Percentiles rank a stretch among this genome's conserved stretches.
Evolutionary conservation across 495 filamentous ascomycete species (phyloP).

Genomic region (Annulohypoxylon maeteangense): DNA sequence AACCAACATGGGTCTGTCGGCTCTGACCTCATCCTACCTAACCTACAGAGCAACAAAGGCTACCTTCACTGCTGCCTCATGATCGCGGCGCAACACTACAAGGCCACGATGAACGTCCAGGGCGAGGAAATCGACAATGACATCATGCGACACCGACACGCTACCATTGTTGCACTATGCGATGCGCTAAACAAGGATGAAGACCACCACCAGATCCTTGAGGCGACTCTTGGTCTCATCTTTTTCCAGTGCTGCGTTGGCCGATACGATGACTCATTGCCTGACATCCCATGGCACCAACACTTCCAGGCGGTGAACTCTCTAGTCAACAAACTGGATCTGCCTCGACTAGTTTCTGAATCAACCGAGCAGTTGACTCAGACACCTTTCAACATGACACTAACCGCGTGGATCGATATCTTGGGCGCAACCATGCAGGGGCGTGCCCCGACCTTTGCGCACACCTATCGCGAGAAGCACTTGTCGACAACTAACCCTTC

Average conservation of each 20-base stretch:
- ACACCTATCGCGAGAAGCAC: conserved; percentile 92
- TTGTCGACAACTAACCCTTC: conserved; percentile 72
- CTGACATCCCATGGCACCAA: conserved; percentile 95
- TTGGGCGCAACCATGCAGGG: conserved; percentile 93
- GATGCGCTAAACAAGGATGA: conserved; percentile 81
- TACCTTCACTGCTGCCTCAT: conserved; percentile 97
- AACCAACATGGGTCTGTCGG: conserved; percentile 84
- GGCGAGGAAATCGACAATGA: conserved; percentile 84
- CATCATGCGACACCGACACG: conserved; percentile 92
- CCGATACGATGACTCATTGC: conserved; percentile 82
- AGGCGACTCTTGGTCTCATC: conserved; percentile 95
- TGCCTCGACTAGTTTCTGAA: conserved; percentile 71
- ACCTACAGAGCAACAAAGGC: conserved; percentile 87
- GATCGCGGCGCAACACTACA: conserved; percentile 93
- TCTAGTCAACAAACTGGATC: conserved; percentile 84
- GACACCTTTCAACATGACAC: conserved; percentile 94
- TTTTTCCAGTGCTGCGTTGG: conserved; percentile 97
- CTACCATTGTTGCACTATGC: conserved; percentile 87
- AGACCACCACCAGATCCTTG: conserved; percentile 87
- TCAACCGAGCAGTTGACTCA: conserved; percentile 65
- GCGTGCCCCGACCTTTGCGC: conserved; percentile 83
- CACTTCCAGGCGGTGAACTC: conserved; percentile 93
- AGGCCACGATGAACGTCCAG: conserved; percentile 74
- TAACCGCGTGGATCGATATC: conserved; percentile 97
- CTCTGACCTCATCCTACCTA: conserved; percentile 81